These are phyloP conservation scores for Populus nigra DNA, from an alignment of 345 rosid genomes.

Conservation along the genomic window DNA sequence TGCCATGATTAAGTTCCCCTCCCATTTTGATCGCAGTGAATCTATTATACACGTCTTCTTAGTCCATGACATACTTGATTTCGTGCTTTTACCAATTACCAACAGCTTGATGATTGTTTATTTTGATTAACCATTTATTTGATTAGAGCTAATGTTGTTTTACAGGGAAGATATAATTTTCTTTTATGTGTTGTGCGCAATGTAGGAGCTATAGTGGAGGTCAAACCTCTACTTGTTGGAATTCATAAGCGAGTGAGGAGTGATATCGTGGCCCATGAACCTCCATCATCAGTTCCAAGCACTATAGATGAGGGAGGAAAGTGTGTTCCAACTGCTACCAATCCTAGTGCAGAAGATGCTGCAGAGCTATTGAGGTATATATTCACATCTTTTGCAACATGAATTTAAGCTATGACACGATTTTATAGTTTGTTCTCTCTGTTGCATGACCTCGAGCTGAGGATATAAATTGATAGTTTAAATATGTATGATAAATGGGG, in stretches of 20 bases:
- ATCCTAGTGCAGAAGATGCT: slow-evolving; percentile 89
- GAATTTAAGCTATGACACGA: neutral
- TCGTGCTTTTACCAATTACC: neutral
- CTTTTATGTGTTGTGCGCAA: neutral
- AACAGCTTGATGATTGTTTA: neutral
- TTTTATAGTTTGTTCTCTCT: neutral
- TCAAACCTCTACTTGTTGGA: slow-evolving; percentile 80
- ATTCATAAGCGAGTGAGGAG: slow-evolving; percentile 86
- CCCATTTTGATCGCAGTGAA: neutral
- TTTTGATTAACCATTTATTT: neutral
- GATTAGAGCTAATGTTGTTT: neutral
- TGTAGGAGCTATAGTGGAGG: slow-evolving; percentile 74
- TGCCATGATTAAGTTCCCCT: neutral
- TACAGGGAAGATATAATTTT: neutral
- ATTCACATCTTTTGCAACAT: neutral
- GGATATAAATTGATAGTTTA: neutral
- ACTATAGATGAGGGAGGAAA: slow-evolving; percentile 44
- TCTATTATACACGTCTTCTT: neutral
- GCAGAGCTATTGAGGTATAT: slow-evolving; percentile 75
- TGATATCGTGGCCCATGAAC: slow-evolving; percentile 61
- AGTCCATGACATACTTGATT: neutral
- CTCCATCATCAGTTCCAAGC: slow-evolving; percentile 37
- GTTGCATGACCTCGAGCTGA: neutral
- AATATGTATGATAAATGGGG: neutral
- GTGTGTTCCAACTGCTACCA: slow-evolving; percentile 65